Percentiles rank a stretch among this genome's conserved stretches.
Evolutionary conservation across 305 asterid species (phyloP).

Genomic region (Fraxinus nigra): DNA sequence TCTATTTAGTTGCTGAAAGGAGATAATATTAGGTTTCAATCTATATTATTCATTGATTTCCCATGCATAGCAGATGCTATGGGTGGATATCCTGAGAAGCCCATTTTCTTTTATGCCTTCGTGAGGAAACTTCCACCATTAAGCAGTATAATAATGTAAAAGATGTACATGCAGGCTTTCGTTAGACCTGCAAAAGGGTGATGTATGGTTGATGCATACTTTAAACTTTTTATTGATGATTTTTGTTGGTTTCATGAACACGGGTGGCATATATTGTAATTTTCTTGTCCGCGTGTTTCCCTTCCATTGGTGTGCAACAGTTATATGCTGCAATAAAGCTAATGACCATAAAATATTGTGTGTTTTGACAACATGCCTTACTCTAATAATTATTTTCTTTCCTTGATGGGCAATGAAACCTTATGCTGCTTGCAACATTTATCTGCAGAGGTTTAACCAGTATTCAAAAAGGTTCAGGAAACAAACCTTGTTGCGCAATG

Average conservation of each 20-base stretch:
- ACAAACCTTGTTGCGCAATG: slow-evolving; percentile 50
- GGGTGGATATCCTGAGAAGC: slow-evolving; percentile 1
- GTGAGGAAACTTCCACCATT: not conserved
- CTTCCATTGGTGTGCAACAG: not conserved
- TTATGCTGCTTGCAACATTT: slow-evolving; percentile 23
- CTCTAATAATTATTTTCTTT: not conserved
- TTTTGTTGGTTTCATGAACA: not conserved
- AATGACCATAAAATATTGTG: not conserved
- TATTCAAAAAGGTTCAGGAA: slow-evolving; percentile 53
- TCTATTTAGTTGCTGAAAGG: not conserved
- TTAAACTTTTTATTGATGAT: not conserved
- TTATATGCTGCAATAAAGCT: not conserved
- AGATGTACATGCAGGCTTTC: not conserved
- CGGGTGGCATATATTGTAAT: not conserved
- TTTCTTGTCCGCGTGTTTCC: not conserved
- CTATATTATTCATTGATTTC: not conserved
- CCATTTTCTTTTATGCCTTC: not conserved
- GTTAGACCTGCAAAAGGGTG: not conserved
- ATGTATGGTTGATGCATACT: slow-evolving; percentile 1
- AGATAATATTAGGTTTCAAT: not conserved
- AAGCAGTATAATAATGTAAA: not conserved
- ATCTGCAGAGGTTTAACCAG: slow-evolving; percentile 53
- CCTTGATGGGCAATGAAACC: slow-evolving; percentile 1
- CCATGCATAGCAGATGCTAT: not conserved
- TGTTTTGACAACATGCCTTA: slow-evolving; percentile 3